These are phyloP conservation scores for Cyberlindnera amylophila DNA, from an alignment of 805 yeast species.

Conservation along the genomic window DNA sequence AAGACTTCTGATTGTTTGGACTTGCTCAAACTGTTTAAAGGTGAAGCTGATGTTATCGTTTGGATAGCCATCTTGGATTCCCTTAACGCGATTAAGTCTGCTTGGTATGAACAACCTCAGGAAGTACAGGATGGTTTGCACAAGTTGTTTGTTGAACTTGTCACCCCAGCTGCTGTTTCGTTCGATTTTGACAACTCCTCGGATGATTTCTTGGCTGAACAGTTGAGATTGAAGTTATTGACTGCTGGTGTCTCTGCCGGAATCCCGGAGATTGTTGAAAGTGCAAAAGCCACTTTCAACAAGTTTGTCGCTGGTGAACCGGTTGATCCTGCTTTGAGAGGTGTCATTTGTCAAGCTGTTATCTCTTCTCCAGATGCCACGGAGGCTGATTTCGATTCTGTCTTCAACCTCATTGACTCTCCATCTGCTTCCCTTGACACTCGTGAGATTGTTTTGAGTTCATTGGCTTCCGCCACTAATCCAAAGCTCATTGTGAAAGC, in stretches of 20 bases:
- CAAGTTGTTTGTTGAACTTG: conserved; percentile 48
- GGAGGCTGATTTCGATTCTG: conserved; percentile 53
- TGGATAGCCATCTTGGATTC: conserved; percentile 55
- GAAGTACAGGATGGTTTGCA: conserved; percentile 43
- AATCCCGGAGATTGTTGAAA: conserved; percentile 41
- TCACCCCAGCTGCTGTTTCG: conserved; percentile 47
- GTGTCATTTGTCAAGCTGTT: conserved; percentile 59
- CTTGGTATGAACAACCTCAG: conserved; percentile 52
- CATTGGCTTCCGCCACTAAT: conserved; percentile 60
- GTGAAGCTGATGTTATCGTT: conserved; percentile 58
- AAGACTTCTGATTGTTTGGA: conserved; percentile 56
- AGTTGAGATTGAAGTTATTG: conserved; percentile 61
- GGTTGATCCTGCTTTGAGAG: conserved; percentile 66
- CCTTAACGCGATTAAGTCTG: conserved; percentile 41
- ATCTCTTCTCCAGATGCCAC: conserved; percentile 65
- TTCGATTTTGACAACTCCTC: conserved; percentile 56
- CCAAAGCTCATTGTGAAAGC: conserved; percentile 50
- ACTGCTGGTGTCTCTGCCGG: conserved; percentile 52
- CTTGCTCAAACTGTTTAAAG: conserved; percentile 53
- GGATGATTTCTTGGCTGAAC: conserved; percentile 58
- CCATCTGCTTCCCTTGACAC: conserved; percentile 60
- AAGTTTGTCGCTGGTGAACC: conserved; percentile 46
- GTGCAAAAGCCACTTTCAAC: conserved; percentile 41
- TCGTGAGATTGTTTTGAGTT: conserved; percentile 59
- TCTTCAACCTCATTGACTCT: conserved; percentile 56